Conservation (phyloP, 257 asterid species). For the Solanum sejunctum region DNA sequence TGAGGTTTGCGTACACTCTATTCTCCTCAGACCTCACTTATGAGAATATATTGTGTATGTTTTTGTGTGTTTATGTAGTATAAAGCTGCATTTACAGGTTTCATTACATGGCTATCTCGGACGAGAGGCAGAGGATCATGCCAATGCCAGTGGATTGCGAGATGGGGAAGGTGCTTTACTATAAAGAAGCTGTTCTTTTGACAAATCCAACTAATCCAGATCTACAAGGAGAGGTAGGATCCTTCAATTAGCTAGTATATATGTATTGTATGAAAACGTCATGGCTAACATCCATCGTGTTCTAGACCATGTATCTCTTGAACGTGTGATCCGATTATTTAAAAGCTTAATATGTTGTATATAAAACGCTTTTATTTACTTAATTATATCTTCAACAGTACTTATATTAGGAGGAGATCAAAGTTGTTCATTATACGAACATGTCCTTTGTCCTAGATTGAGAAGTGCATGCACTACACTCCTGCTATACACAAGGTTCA, state of each 20-base stretch:
- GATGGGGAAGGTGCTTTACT: slow-evolving; percentile 47
- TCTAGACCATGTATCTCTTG: neutral
- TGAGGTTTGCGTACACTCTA: neutral
- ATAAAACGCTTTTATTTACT: neutral
- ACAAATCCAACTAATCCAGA: slow-evolving; percentile 41
- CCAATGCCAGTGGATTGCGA: slow-evolving; percentile 51
- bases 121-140: slow-evolving; percentile 73
- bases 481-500: accelerated
- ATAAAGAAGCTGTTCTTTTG: slow-evolving; percentile 79
- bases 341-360: neutral
- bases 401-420: neutral
- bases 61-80: neutral
- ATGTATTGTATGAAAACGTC: neutral
- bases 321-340: neutral
- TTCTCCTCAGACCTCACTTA: too few species aligned
- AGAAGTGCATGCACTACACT: neutral
- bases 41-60: too few species aligned
- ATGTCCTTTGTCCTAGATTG: neutral
- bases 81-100: slow-evolving; percentile 29
- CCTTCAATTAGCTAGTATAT: neutral
- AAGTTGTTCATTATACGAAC: neutral
- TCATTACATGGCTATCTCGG: slow-evolving; percentile 74
- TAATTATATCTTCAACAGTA: neutral
- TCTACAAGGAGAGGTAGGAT: slow-evolving; percentile 65
- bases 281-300: neutral